Percentiles rank a stretch among this genome's conserved stretches.
These are phyloP conservation scores for Kodamaea suecica DNA, from an alignment of 1,139 yeast genomes.

Conservation along the genomic window DNA sequence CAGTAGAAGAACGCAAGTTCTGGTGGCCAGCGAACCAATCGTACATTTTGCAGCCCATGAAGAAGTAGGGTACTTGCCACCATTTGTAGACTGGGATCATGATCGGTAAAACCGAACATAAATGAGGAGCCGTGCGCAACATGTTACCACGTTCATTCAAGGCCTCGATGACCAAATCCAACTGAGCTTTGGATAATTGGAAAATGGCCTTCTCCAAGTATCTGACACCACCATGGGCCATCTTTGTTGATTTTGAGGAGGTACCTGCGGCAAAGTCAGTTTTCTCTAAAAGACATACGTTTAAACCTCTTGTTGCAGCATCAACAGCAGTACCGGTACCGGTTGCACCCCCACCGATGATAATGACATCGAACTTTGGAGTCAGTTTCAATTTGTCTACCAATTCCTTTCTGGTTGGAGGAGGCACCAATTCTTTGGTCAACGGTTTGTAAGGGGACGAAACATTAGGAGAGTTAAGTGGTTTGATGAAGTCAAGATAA, in stretches of 20 bases:
- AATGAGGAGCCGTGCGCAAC: slow-evolving; percentile 90
- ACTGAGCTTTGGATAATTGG: slow-evolving; percentile 85
- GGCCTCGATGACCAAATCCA: slow-evolving; percentile 91
- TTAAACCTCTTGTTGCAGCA: slow-evolving; percentile 86
- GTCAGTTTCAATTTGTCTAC: slow-evolving; percentile 31
- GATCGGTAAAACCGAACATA: slow-evolving; percentile 82
- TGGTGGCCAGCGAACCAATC: slow-evolving; percentile 91
- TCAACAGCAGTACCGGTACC: slow-evolving; percentile 94
- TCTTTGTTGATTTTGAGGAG: slow-evolving; percentile 91
- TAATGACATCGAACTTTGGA: slow-evolving; percentile 70
- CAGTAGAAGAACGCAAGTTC: slow-evolving; percentile 75
- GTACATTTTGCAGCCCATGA: slow-evolving; percentile 87
- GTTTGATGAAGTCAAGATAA: slow-evolving; percentile 41
- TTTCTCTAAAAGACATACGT: slow-evolving; percentile 83
- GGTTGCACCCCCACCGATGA: slow-evolving; percentile 95
- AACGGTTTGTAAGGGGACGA: slow-evolving; percentile 37
- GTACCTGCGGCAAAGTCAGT: slow-evolving; percentile 91
- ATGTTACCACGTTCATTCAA: slow-evolving; percentile 88
- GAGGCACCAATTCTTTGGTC: slow-evolving; percentile 31
- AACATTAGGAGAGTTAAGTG: slow-evolving; percentile 33
- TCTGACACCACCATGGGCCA: slow-evolving; percentile 97
- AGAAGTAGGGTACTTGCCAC: slow-evolving; percentile 96
- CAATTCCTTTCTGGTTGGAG: slow-evolving; percentile 36
- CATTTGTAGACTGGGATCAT: slow-evolving; percentile 93
- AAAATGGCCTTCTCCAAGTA: slow-evolving; percentile 93